These are phyloP conservation scores for Orbilia ellipsospora DNA, from an alignment of 2,329 filamentous ascomycete species.

Conservation along the genomic window DNA sequence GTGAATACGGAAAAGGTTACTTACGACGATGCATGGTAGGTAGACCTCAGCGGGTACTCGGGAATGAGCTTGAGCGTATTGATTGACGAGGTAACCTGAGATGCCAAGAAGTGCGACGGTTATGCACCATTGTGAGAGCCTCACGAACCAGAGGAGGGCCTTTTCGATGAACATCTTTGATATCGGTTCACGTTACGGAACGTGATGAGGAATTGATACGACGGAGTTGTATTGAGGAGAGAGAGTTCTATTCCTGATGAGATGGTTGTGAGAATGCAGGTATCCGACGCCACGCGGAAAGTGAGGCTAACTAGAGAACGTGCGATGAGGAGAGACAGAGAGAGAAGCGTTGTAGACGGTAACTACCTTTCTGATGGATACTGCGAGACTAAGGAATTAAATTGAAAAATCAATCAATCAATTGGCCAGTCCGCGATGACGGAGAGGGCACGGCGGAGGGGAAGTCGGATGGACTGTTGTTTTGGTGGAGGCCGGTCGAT, in stretches of 20 bases:
- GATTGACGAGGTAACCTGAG: constrained; percentile 48
- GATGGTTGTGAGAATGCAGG: constrained; percentile 1
- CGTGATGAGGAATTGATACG: background rate
- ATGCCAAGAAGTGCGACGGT: constrained; percentile 43
- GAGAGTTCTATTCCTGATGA: background rate
- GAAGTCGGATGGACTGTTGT: no score
- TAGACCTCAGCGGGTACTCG: constrained; percentile 43
- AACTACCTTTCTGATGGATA: no score
- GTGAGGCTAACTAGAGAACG: background rate
- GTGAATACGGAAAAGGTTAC: background rate
- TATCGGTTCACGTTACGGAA: background rate
- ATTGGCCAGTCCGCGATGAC: no score
- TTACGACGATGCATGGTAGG: constrained; percentile 52
- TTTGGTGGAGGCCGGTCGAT: no score
- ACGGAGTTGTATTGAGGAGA: background rate
- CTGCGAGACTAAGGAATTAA: no score
- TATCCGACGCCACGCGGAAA: constrained; percentile 13
- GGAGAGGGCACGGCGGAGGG: no score
- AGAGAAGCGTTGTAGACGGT: background rate
- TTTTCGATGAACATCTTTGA: constrained; percentile 50
- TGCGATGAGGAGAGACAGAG: background rate
- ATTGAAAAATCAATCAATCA: no score
- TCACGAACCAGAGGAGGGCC: constrained; percentile 45
- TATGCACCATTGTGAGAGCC: constrained; percentile 47
- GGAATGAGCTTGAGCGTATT: constrained; percentile 45